Percentiles rank a stretch among this genome's conserved stretches.
These are phyloP conservation scores for Gossypioides kirkii DNA, from an alignment of 345 rosid genomes.

Conservation along the genomic window DNA sequence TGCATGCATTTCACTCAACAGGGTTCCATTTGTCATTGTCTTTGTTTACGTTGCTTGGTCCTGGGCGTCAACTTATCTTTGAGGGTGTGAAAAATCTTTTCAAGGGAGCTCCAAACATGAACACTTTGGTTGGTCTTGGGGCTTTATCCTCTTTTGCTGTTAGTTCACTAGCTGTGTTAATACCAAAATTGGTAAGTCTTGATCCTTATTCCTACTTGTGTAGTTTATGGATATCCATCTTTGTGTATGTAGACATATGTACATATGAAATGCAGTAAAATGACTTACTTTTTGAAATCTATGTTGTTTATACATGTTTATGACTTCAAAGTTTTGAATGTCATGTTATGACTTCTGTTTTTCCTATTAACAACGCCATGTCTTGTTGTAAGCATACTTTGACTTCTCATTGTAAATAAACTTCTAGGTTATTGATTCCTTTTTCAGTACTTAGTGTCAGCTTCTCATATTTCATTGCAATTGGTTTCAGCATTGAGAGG, in stretches of 20 bases:
- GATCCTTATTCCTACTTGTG: background rate
- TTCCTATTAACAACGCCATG: background rate
- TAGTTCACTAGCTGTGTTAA: conserved; percentile 75
- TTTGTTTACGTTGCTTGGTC: conserved; percentile 86
- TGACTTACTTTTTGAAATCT: background rate
- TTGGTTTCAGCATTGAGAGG: background rate
- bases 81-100: conserved; percentile 80
- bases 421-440: background rate
- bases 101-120: conserved; percentile 90
- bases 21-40: conserved; percentile 85
- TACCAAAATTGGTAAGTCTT: conserved; percentile 70
- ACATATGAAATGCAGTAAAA: background rate
- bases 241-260: background rate
- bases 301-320: background rate
- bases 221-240: background rate
- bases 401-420: background rate
- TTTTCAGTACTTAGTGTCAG: background rate
- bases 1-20: conserved; percentile 77
- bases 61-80: conserved; percentile 80
- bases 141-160: conserved; percentile 89
- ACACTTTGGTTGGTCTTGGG: conserved; percentile 93
- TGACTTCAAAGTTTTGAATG: background rate
- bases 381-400: background rate
- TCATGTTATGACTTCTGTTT: background rate
- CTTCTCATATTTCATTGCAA: background rate